Evolutionary conservation across 257 asterid species (phyloP).

Genomic region (Datura wrightii): DNA sequence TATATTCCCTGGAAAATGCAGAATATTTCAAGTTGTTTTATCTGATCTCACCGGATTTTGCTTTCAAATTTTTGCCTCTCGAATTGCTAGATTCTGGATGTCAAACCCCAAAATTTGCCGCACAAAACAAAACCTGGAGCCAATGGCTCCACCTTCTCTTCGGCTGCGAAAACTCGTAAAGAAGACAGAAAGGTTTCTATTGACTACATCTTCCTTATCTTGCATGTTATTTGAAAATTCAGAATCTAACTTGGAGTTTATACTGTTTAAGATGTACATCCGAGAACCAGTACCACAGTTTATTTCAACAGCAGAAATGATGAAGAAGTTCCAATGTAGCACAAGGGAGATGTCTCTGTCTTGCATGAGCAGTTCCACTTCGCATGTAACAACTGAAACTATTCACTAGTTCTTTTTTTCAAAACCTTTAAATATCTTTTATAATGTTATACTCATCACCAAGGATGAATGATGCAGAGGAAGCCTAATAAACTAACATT

Average conservation of each 20-base stretch:
- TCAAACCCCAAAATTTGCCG: slow-evolving; percentile 67
- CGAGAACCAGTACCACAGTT: slow-evolving; percentile 78
- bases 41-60: neutral
- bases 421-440: neutral
- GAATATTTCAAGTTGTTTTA: neutral
- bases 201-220: slow-evolving; percentile 1
- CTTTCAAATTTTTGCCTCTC: neutral
- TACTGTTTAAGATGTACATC: slow-evolving; percentile 61
- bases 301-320: slow-evolving; percentile 91
- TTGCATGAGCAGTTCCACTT: slow-evolving; percentile 46
- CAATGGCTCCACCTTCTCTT: slow-evolving; percentile 47
- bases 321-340: slow-evolving; percentile 77
- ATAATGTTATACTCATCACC: slow-evolving; percentile 9
- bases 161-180: slow-evolving; percentile 59
- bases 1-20: neutral
- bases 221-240: neutral
- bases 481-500: slow-evolving; percentile 81
- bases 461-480: slow-evolving; percentile 41
- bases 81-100: slow-evolving; percentile 66
- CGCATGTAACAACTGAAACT: slow-evolving; percentile 51
- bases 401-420: neutral
- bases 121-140: slow-evolving; percentile 77
- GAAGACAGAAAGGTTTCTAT: slow-evolving; percentile 70
- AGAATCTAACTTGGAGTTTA: neutral
- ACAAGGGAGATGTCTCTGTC: slow-evolving; percentile 68